These are phyloP conservation scores for Tetracentron sinense DNA, from an alignment of 164 flowering plant genomes.

Conservation along the genomic window DNA sequence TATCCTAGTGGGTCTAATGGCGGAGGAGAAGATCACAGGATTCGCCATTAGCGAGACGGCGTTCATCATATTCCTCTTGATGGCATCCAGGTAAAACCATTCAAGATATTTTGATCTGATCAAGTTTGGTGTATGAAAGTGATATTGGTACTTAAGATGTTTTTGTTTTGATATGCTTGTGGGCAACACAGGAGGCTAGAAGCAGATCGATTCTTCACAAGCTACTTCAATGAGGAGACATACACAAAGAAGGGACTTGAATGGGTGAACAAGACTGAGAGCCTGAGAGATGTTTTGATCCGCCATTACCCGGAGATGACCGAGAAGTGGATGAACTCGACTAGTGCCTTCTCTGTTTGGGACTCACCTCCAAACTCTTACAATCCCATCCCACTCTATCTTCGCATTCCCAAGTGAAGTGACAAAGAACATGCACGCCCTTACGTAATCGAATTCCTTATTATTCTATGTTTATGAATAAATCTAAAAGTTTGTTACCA, in stretches of 20 bases:
- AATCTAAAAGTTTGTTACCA: no score
- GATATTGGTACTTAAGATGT: background rate
- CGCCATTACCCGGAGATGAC: slow-evolving; percentile 36
- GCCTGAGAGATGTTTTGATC: slow-evolving; percentile 32
- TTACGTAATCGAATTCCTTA: no score
- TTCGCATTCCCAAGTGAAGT: slow-evolving; percentile 29
- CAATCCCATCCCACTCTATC: slow-evolving; percentile 32
- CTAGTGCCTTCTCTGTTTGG: slow-evolving; percentile 49
- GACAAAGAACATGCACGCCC: no score
- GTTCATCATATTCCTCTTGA: slow-evolving; percentile 32
- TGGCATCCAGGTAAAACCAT: slow-evolving; percentile 37
- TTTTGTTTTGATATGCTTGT: background rate
- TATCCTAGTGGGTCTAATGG: slow-evolving; percentile 35
- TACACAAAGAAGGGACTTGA: slow-evolving; percentile 41
- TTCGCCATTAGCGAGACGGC: slow-evolving; percentile 49
- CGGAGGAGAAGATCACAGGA: slow-evolving; percentile 45
- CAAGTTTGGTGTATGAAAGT: background rate
- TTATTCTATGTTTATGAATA: no score
- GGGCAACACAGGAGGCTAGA: slow-evolving; percentile 32
- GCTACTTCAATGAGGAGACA: slow-evolving; percentile 29
- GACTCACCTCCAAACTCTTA: slow-evolving; percentile 21
- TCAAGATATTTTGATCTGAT: background rate
- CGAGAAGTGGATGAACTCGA: slow-evolving; percentile 32
- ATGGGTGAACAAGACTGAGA: slow-evolving; percentile 48
- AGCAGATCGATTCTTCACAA: slow-evolving; percentile 42